Percentiles rank a stretch among this genome's conserved stretches.
These are phyloP conservation scores for Termitomyces sp. DNA, from an alignment of 768 basidiomycete species.

Conservation along the genomic window DNA sequence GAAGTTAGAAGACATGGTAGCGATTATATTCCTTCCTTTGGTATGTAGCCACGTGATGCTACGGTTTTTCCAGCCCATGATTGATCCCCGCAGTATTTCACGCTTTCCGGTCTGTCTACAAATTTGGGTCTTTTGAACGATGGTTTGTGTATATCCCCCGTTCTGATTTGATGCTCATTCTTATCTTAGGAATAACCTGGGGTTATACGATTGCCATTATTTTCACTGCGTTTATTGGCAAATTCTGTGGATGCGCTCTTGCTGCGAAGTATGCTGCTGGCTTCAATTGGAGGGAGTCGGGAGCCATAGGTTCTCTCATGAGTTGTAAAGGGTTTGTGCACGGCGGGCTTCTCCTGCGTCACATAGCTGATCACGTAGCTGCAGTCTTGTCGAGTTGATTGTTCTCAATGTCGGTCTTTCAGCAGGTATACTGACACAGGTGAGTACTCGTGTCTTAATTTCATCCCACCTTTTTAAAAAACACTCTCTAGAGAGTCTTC, in stretches of 20 bases:
- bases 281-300: slow-evolving; percentile 75
- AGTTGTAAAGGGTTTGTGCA: slow-evolving; percentile 79
- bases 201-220: slow-evolving; percentile 81
- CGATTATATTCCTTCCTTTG: slow-evolving; percentile 84
- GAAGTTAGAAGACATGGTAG: slow-evolving; percentile 94
- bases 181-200: slow-evolving; percentile 67
- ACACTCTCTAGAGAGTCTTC: slow-evolving; percentile 55
- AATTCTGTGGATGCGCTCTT: slow-evolving; percentile 80
- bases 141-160: slow-evolving; percentile 33
- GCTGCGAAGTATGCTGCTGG: slow-evolving; percentile 63
- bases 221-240: slow-evolving; percentile 73
- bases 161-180: background rate
- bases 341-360: background rate
- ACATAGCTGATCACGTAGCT: background rate
- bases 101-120: slow-evolving; percentile 85
- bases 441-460: slow-evolving; percentile 14
- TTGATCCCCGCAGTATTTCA: slow-evolving; percentile 64
- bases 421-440: slow-evolving; percentile 68
- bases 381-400: slow-evolving; percentile 84
- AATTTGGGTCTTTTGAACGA: slow-evolving; percentile 79
- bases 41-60: slow-evolving; percentile 27
- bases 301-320: slow-evolving; percentile 89
- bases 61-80: background rate
- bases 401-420: slow-evolving; percentile 91
- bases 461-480: background rate